Conservation (phyloP, 2,329 filamentous ascomycete species). For the Sporothrix luriei region DNA sequence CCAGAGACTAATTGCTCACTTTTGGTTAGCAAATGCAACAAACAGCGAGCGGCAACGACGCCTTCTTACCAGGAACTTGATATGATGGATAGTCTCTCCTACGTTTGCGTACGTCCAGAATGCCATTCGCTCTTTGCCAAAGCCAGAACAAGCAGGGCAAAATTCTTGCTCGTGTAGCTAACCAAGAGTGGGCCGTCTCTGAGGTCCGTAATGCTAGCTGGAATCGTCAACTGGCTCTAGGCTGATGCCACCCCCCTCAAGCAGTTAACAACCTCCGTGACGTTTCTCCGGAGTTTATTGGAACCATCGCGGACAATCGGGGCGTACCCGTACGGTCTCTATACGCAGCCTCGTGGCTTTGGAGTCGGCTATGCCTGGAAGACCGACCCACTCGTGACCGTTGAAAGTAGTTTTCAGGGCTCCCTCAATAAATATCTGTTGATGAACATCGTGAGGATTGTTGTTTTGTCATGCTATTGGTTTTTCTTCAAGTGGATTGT, state of each 20-base stretch:
- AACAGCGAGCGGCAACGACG: not conserved
- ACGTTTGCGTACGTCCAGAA: not conserved
- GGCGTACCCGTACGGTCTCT: constrained; percentile 42
- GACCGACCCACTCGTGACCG: constrained; percentile 21
- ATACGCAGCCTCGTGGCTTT: constrained; percentile 41
- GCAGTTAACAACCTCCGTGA: constrained; percentile 47
- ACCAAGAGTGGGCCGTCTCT: constrained; percentile 15
- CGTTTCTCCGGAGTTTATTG: constrained; percentile 46
- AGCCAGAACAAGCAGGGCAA: constrained; percentile 23
- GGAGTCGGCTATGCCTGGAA: constrained; percentile 38
- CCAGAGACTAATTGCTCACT: not conserved
- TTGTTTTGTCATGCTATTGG: no score
- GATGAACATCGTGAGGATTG: not conserved
- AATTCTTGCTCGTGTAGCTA: constrained; percentile 23
- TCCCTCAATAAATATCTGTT: not conserved
- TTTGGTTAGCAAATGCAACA: not conserved
- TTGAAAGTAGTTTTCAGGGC: not conserved
- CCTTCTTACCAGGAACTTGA: constrained; percentile 12
- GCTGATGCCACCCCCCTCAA: constrained; percentile 40
- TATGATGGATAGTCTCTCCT: constrained; percentile 9
- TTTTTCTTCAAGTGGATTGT: not conserved
- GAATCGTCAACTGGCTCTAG: constrained; percentile 7
- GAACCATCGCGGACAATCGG: constrained; percentile 45
- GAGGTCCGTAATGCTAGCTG: not conserved
- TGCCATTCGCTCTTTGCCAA: no score